phyloP scores from a whole-genome alignment of 2,329 filamentous ascomycete genomes.

The Pseudonectria foliicola region DNA sequence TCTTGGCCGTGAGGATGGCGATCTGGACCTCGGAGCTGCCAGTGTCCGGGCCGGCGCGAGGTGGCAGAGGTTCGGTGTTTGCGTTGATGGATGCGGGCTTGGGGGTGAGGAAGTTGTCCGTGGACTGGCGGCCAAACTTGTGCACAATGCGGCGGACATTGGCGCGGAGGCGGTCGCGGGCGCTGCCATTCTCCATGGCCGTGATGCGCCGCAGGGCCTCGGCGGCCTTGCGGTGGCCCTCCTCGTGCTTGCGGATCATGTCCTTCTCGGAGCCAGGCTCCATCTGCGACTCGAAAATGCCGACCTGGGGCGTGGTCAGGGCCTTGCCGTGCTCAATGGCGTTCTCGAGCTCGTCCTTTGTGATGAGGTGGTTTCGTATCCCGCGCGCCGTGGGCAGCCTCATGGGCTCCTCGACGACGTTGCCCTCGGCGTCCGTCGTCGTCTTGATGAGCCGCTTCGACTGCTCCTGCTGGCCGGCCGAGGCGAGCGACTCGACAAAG shows the following conservation, averaged over 20 bases:
- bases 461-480: conserved; percentile 41
- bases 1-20: conserved; percentile 90
- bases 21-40: conserved; percentile 97
- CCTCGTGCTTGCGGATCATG: conserved; percentile 38
- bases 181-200: conserved; percentile 66
- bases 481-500: conserved; percentile 76
- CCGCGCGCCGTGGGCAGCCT: conserved; percentile 40
- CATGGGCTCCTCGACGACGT: conserved; percentile 31
- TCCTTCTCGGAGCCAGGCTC: conserved; percentile 35
- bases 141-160: conserved; percentile 82
- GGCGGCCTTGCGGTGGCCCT: conserved; percentile 58
- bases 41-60: conserved; percentile 80
- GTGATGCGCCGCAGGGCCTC: conserved; percentile 77
- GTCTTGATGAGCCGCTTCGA: conserved; percentile 25
- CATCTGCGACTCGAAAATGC: conserved; percentile 27
- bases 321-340: conserved; percentile 61
- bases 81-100: conserved; percentile 45
- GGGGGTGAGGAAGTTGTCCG: conserved; percentile 62
- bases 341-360: conserved; percentile 56
- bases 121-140: conserved; percentile 85
- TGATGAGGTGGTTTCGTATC: conserved; percentile 71
- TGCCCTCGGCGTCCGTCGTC: conserved; percentile 34
- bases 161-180: conserved; percentile 69
- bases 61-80: conserved; percentile 32
- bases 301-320: conserved; percentile 54